phyloP scores from a whole-genome alignment of 371 early-diverging fungal species.

The Lichtheimia ramosa region DNA sequence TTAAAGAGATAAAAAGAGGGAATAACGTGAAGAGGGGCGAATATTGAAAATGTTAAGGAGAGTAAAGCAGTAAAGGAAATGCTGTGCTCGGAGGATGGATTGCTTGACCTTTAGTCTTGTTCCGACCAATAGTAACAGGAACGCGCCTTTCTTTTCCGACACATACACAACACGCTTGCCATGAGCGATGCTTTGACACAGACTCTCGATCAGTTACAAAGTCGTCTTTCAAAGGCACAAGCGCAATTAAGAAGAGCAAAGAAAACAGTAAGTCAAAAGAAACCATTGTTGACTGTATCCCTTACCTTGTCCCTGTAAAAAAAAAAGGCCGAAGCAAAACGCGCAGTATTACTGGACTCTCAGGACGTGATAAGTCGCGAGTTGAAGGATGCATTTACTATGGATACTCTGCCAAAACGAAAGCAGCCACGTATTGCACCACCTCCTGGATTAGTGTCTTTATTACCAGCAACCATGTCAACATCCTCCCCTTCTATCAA shows the following conservation, averaged over 20 bases:
- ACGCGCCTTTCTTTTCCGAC: background rate
- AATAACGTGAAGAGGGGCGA: background rate
- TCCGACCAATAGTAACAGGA: background rate
- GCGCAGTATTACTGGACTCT: conserved; percentile 4
- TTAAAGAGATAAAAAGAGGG: background rate
- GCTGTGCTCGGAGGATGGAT: background rate
- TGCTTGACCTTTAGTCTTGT: background rate
- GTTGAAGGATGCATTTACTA: conserved; percentile 11
- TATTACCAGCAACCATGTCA: conserved; percentile 3
- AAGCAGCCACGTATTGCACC: conserved; percentile 4
- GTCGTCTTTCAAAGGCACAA: conserved; percentile 4
- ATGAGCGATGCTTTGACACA: conserved; percentile 5
- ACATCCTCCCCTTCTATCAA: too few relatives aligned
- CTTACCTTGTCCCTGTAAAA: background rate
- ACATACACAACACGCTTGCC: background rate
- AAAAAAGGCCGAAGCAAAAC: conserved; percentile 10
- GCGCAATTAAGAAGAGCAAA: conserved; percentile 4
- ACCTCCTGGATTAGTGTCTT: conserved; percentile 16
- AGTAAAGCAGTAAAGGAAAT: conserved; percentile 5
- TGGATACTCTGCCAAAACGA: conserved; percentile 3
- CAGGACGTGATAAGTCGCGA: conserved; percentile 8
- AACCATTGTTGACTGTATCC: too few relatives aligned
- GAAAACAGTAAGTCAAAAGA: background rate
- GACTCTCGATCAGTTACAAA: background rate
- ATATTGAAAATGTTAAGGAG: conserved; percentile 1